Base-by-base conservation (phyloP, 768 basidiomycete species). In the Trametes gibbosa region DNA sequence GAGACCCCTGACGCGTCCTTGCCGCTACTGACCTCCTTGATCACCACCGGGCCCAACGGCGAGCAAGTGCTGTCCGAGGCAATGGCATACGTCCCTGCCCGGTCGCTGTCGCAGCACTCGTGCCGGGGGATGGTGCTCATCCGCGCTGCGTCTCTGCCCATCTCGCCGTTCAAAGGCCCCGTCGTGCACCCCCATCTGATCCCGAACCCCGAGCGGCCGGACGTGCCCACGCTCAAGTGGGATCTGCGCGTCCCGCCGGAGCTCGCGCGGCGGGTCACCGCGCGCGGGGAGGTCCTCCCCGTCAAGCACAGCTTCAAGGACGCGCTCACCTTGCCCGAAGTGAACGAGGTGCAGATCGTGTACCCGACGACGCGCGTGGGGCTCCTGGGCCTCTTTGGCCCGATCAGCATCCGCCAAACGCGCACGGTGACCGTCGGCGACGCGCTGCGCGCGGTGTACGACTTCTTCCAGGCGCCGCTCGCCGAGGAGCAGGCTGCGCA, bases 371-470 rank as follows among this genome's bases (percentile, higher is more conserved):
- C n/a, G 47, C 37, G 19, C 29, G 68, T 10, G 29, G 29, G 63
- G 10, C 48, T 63, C 17, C 35, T 46, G 35, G 39, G 34, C 35
- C 24, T 63, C 58, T 79, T 86, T 85, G 81, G 82, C 2, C 79
- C 80, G 0, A 76, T 86, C 49, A 65, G 77, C 10, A 72, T 70
- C 10, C 23, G 24, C 60, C 62, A 12, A 59, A 66, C 13, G 49
- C 32, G 40, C 59, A 13, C 35, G 0, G 70, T 81, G 25, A 79
- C 77, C 10, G 65, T 84, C 14, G 56, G 69, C 47, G 80, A 83
- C 62, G 48, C 84, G 61, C 69, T 86, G 23, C 71, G 78, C 37
- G 79, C 76, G 9, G 76, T 86, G 17, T 76, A 81, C 63, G 65
- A 68, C 0, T 83, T 82, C 67, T 76, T 84, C 66, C 81, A 76